A percentile compares a stretch with the other conserved stretches of the same genome.
Evolutionary conservation across 1,139 yeast species (phyloP).

Genomic region (Arxiozyma bovina): DNA sequence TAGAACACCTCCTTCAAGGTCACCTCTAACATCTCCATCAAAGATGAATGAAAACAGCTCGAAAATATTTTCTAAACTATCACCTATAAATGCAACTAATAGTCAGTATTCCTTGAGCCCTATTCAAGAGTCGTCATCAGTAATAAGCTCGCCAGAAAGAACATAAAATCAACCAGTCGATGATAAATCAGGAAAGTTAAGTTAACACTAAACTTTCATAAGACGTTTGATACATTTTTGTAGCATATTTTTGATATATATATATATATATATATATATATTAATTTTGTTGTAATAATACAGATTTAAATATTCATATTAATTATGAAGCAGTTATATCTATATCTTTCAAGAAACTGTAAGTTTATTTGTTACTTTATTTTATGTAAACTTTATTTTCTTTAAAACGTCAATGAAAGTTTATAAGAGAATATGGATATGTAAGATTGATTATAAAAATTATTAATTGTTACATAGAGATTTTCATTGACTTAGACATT

Average conservation of each 20-base stretch:
- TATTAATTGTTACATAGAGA: too few relatives aligned
- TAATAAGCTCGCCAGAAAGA: conserved; percentile 24
- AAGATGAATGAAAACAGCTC: conserved; percentile 8
- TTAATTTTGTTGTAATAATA: background rate
- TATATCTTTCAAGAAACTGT: too few relatives aligned
- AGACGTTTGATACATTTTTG: background rate
- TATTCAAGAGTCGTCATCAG: conserved; percentile 29
- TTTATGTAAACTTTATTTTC: background rate
- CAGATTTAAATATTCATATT: background rate
- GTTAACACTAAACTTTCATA: too few relatives aligned
- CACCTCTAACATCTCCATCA: conserved; percentile 5
- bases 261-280: too few relatives aligned
- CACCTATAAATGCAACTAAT: conserved; percentile 18
- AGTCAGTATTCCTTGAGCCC: conserved; percentile 25
- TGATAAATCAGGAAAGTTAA: background rate
- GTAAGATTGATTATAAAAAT: too few relatives aligned
- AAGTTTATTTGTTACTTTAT: background rate
- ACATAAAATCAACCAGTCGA: background rate
- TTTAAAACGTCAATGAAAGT: too few relatives aligned
- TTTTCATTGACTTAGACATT: background rate
- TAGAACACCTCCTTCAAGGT: conserved; percentile 5
- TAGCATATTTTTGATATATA: too few relatives aligned
- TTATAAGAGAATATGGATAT: background rate
- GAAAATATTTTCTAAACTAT: conserved; percentile 19
- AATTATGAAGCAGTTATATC: too few relatives aligned